These are phyloP conservation scores for Nakazawaea pomicola DNA, from an alignment of 805 yeast genomes.

Conservation along the genomic window DNA sequence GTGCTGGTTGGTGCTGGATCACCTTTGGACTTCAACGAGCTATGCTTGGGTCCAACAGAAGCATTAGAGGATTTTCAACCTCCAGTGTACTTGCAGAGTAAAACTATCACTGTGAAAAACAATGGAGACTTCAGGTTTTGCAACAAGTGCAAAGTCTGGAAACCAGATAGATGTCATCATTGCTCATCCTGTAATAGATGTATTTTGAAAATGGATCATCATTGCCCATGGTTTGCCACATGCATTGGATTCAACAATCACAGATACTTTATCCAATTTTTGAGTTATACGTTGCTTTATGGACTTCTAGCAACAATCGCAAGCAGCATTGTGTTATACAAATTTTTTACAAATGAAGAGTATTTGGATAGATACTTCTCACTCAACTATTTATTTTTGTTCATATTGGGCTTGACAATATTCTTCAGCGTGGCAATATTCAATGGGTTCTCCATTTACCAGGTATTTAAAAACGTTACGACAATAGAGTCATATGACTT, in stretches of 20 bases:
- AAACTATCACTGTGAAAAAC: conserved; percentile 40
- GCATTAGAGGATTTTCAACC: conserved; percentile 25
- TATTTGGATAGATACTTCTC: conserved; percentile 42
- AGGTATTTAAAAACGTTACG: conserved; percentile 61
- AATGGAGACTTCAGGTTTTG: conserved; percentile 65
- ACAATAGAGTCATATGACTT: conserved; percentile 73
- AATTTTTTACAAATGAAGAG: conserved; percentile 38
- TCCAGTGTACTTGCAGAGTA: conserved; percentile 34
- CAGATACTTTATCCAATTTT: conserved; percentile 72
- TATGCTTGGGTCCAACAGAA: conserved; percentile 23
- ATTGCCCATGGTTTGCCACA: conserved; percentile 86
- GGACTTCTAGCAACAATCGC: conserved; percentile 35
- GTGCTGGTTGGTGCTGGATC: conserved; percentile 59
- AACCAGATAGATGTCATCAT: conserved; percentile 57
- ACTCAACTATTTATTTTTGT: conserved; percentile 55
- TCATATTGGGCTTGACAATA: conserved; percentile 48
- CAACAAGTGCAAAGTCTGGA: conserved; percentile 49
- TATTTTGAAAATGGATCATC: conserved; percentile 39
- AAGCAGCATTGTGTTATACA: conserved; percentile 38
- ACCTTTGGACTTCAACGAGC: conserved; percentile 50
- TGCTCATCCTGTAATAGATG: conserved; percentile 46
- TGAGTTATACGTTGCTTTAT: conserved; percentile 48
- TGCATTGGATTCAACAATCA: conserved; percentile 84
- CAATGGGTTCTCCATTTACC: conserved; percentile 50
- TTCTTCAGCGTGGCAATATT: conserved; percentile 55